phyloP scores from a whole-genome alignment of 1,284 basidiomycete genomes.

The Mycena citricolor region DNA sequence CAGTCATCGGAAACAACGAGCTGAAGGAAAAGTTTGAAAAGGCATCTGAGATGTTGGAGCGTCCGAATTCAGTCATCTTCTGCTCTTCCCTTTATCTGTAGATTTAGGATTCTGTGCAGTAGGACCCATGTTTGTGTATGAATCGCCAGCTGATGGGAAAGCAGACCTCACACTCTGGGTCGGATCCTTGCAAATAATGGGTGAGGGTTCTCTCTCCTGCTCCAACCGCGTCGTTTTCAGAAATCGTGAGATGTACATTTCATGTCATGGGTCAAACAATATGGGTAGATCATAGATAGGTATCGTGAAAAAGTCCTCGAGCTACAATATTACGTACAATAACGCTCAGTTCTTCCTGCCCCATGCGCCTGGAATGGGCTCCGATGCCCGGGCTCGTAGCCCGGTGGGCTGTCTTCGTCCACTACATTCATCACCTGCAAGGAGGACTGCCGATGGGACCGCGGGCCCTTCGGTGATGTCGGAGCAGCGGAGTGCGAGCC shows the following conservation, averaged over 20 bases:
- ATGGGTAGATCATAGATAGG: too few species aligned
- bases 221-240: too few species aligned
- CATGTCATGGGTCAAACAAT: too few species aligned
- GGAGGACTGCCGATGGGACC: conserved; percentile 19
- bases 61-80: conserved; percentile 93
- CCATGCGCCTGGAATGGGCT: conserved; percentile 21
- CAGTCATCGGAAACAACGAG: conserved; percentile 94
- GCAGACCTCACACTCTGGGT: too few species aligned
- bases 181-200: too few species aligned
- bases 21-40: conserved; percentile 91
- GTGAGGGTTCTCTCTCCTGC: too few species aligned
- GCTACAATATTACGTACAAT: conserved; percentile 3
- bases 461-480: conserved; percentile 19
- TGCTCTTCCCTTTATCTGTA: conserved; percentile 82
- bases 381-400: conserved; percentile 23
- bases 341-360: conserved; percentile 22
- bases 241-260: too few species aligned
- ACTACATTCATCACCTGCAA: conserved; percentile 14
- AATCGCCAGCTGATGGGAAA: too few species aligned
- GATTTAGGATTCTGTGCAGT: too few species aligned
- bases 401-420: conserved; percentile 22
- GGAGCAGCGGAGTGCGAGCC: not conserved
- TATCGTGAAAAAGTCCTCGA: too few species aligned
- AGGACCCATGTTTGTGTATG: too few species aligned
- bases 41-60: conserved; percentile 84